These are phyloP conservation scores for Ogataea dorogensis DNA, from an alignment of 805 yeast species.

Conservation along the genomic window DNA sequence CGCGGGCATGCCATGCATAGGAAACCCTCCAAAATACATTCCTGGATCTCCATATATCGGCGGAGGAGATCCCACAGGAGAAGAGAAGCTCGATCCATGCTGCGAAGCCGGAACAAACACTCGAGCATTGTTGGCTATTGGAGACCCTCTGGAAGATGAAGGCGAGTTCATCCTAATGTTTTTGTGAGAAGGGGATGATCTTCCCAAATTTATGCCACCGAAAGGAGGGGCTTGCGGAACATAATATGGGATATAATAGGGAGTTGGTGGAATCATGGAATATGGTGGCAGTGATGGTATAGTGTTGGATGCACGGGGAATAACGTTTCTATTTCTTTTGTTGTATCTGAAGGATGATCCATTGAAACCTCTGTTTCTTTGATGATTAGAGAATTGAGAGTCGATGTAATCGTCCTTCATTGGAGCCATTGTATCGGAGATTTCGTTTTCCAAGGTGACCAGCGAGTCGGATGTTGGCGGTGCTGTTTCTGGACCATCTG, in stretches of 20 bases:
- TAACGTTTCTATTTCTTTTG: conserved; percentile 14
- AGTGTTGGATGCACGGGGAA: conserved; percentile 11
- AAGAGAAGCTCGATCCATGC: conserved; percentile 2
- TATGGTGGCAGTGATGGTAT: conserved; percentile 16
- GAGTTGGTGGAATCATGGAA: conserved; percentile 17
- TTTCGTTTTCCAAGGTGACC: conserved; percentile 11
- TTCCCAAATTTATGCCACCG: conserved; percentile 7
- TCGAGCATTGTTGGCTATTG: conserved; percentile 9
- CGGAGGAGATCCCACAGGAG: conserved; percentile 12
- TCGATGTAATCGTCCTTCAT: conserved; percentile 7
- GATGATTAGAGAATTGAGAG: conserved; percentile 5
- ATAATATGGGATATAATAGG: conserved; percentile 23
- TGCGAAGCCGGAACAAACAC: conserved; percentile 6
- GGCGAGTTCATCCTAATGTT: conserved; percentile 18
- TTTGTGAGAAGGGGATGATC: conserved; percentile 14
- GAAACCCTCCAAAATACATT: conserved; percentile 14
- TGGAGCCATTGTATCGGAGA: conserved; percentile 3
- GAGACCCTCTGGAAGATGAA: conserved; percentile 18
- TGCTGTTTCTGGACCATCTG: conserved; percentile 9
- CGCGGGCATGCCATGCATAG: conserved; percentile 11
- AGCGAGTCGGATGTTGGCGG: conserved; percentile 17
- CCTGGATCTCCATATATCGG: conserved; percentile 20
- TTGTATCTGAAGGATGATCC: conserved; percentile 7
- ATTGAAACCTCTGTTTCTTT: conserved; percentile 10
- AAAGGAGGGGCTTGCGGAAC: conserved; percentile 16